Evolutionary conservation across 176 grass and related monocot species (phyloP).

Genomic region (Phoenix dactylifera): DNA sequence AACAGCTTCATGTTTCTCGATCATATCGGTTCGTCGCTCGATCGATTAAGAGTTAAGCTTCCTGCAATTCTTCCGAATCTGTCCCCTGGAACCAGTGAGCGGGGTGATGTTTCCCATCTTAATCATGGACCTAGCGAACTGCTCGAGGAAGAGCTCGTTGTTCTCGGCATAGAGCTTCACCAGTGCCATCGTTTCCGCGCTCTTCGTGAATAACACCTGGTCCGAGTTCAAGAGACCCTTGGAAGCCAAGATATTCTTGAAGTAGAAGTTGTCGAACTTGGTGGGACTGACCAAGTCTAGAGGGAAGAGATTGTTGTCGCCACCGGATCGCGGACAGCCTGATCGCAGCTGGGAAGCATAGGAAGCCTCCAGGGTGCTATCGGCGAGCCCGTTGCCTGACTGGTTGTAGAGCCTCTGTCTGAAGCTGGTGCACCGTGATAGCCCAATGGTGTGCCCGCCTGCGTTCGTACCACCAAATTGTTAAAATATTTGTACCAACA

Average conservation of each 20-base stretch:
- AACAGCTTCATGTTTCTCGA: too few relatives aligned
- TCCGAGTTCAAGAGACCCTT: constrained; percentile 87
- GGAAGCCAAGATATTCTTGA: constrained; percentile 52
- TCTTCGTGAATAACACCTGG: constrained; percentile 63
- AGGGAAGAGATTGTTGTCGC: constrained; percentile 81
- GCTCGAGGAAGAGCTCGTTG: constrained; percentile 61
- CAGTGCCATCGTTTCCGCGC: constrained; percentile 33
- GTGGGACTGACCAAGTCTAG: constrained; percentile 44
- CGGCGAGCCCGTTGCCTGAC: constrained; percentile 50
- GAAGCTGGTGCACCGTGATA: constrained; percentile 76
- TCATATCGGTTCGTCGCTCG: neutral
- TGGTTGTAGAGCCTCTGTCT: constrained; percentile 94
- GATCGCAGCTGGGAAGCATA: constrained; percentile 37
- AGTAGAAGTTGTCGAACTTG: constrained; percentile 89
- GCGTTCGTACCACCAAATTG: constrained; percentile 16
- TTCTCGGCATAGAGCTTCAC: constrained; percentile 65
- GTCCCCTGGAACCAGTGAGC: constrained; percentile 43
- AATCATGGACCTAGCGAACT: constrained; percentile 81
- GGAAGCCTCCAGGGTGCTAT: constrained; percentile 41
- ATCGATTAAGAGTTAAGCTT: constrained; percentile 33
- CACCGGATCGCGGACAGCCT: constrained; percentile 57
- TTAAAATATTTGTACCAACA: too few relatives aligned
- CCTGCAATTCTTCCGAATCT: constrained; percentile 94
- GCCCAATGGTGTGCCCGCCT: constrained; percentile 81
- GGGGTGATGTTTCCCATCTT: constrained; percentile 86